These are phyloP conservation scores for Coleophoma eucalyptorum DNA, from an alignment of 2,329 filamentous ascomycete genomes.

Conservation along the genomic window DNA sequence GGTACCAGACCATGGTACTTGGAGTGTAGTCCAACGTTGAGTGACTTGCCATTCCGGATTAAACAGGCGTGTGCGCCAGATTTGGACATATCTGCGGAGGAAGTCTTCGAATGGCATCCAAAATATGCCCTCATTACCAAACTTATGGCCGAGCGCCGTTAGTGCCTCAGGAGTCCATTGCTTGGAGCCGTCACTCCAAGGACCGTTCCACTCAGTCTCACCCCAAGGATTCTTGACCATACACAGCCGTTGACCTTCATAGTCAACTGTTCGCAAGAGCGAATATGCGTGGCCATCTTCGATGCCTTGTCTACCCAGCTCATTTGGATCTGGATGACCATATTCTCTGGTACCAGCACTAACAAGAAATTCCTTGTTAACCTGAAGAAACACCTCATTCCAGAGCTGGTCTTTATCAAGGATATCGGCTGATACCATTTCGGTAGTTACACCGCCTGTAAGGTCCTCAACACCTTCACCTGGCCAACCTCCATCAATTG, in stretches of 20 bases:
- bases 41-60: constrained; percentile 51
- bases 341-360: constrained; percentile 47
- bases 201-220: constrained; percentile 53
- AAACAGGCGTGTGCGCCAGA: constrained; percentile 58
- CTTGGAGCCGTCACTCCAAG: constrained; percentile 53
- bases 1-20: constrained; percentile 55
- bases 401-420: constrained; percentile 78
- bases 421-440: constrained; percentile 65
- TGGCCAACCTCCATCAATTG: constrained; percentile 67
- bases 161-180: constrained; percentile 56
- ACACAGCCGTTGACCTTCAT: constrained; percentile 47
- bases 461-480: constrained; percentile 52
- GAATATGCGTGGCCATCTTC: constrained; percentile 53
- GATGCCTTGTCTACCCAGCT: constrained; percentile 47
- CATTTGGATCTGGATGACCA: constrained; percentile 3
- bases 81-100: constrained; percentile 52
- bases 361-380: constrained; percentile 76
- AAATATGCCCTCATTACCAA: constrained; percentile 57
- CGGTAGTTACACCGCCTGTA: constrained; percentile 64
- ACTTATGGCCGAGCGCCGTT: constrained; percentile 51
- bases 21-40: constrained; percentile 56
- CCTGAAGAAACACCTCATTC: constrained; percentile 73
- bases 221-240: constrained; percentile 53
- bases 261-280: constrained; percentile 47
- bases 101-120: constrained; percentile 60